Evolutionary conservation across 208 protist genomes (phyloP).

Genomic region (Trypanosoma avium): DNA sequence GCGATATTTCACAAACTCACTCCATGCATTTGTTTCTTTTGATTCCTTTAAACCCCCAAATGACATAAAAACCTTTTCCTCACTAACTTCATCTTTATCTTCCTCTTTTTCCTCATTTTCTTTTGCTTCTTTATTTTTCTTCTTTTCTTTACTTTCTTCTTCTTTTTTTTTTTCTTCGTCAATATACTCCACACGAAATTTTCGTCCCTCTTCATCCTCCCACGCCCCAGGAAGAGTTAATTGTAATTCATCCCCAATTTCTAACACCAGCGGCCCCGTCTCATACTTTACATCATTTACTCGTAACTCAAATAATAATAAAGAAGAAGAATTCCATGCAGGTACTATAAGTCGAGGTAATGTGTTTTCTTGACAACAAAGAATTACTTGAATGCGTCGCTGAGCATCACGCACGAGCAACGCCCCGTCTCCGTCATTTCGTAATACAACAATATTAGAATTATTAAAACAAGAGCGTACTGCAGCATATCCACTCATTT

Average conservation of each 20-base stretch:
- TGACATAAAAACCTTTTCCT: no score
- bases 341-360: conserved; percentile 10
- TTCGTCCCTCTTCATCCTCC: conserved; percentile 5
- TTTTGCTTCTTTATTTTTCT: no score
- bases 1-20: no score
- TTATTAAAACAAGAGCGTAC: conserved; percentile 20
- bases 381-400: conserved; percentile 3
- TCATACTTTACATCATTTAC: conserved; percentile 28
- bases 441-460: conserved; percentile 10
- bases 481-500: background rate
- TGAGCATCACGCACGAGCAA: conserved; percentile 31
- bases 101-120: no score
- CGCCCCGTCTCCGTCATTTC: conserved; percentile 23
- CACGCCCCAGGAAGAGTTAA: conserved; percentile 14
- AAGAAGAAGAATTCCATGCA: conserved; percentile 25
- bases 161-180: background rate
- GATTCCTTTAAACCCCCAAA: no score
- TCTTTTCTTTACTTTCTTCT: background rate
- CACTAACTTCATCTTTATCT: no score
- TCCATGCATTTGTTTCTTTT: no score
- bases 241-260: conserved; percentile 26
- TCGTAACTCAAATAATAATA: conserved; percentile 24
- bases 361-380: background rate
- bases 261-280: conserved; percentile 19
- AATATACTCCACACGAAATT: conserved; percentile 15